phyloP scores from a whole-genome alignment of 495 filamentous ascomycete genomes.

The Neurospora sublineolata region DNA sequence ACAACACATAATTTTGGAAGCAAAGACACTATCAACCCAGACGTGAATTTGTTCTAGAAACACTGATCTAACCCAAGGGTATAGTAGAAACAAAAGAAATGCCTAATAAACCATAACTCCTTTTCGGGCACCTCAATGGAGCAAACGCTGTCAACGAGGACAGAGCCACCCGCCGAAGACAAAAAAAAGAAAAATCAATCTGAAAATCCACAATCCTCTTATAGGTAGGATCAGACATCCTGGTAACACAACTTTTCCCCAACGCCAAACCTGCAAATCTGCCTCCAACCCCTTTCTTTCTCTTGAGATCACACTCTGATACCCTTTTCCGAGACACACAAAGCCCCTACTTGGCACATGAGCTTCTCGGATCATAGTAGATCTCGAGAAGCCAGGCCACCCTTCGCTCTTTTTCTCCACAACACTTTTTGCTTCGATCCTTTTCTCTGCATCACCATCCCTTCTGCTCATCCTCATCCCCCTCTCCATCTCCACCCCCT shows the following conservation, averaged over 20 bases:
- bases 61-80: not conserved
- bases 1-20: not conserved
- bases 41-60: not conserved
- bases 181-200: not conserved
- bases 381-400: not conserved
- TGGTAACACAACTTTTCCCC: not conserved
- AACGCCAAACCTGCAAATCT: not conserved
- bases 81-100: not conserved
- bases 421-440: not conserved
- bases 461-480: too few relatives aligned
- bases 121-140: not conserved
- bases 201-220: not conserved
- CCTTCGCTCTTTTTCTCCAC: not conserved
- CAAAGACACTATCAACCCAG: not conserved
- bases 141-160: not conserved
- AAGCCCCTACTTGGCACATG: not conserved
- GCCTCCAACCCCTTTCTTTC: not conserved
- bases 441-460: not conserved
- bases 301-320: not conserved
- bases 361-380: not conserved
- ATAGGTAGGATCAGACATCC: not conserved
- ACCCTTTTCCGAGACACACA: not conserved
- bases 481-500: not conserved
- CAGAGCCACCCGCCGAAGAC: not conserved
- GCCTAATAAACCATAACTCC: not conserved